Conservation (phyloP, 2,329 filamentous ascomycete genomes). For the Uncinocarpus reesii region DNA sequence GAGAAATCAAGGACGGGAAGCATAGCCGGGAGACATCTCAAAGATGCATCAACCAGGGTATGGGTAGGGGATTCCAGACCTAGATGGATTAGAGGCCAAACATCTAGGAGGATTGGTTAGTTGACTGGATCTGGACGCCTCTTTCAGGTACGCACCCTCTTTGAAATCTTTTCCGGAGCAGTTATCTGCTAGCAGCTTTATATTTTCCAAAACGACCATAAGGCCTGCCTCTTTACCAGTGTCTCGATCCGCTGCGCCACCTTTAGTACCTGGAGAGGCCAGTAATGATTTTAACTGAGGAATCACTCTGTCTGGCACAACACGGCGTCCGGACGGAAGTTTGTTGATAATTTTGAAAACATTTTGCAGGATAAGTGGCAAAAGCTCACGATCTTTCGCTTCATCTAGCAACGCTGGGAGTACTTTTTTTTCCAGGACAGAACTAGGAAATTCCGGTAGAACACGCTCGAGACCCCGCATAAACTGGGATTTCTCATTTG, state of each 20-base stretch:
- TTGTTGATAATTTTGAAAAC: constrained; percentile 79
- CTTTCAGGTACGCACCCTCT: constrained; percentile 52
- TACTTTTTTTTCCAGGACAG: constrained; percentile 89
- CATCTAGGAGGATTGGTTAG: constrained; percentile 47
- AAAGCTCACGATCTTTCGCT: constrained; percentile 78
- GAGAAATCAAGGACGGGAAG: constrained; percentile 86
- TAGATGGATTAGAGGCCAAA: constrained; percentile 72
- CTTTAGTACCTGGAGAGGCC: constrained; percentile 43
- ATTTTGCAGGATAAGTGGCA: constrained; percentile 79
- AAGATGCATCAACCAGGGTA: constrained; percentile 72
- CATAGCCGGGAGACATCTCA: constrained; percentile 68
- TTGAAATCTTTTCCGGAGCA: constrained; percentile 89
- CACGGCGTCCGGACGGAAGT: constrained; percentile 63
- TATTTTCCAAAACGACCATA: constrained; percentile 81
- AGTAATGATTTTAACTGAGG: constrained; percentile 78
- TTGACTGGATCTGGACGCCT: background rate
- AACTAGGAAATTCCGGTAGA: constrained; percentile 81
- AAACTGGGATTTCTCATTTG: constrained; percentile 82
- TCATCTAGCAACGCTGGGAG: constrained; percentile 83
- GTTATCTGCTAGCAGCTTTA: constrained; percentile 64
- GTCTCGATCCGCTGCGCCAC: constrained; percentile 58
- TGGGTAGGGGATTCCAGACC: constrained; percentile 85
- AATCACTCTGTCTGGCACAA: constrained; percentile 78
- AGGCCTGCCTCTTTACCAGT: constrained; percentile 75
- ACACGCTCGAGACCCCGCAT: constrained; percentile 80